Conservation (phyloP, 2,329 filamentous ascomycete genomes). For the Aspergillus arachidicola region DNA sequence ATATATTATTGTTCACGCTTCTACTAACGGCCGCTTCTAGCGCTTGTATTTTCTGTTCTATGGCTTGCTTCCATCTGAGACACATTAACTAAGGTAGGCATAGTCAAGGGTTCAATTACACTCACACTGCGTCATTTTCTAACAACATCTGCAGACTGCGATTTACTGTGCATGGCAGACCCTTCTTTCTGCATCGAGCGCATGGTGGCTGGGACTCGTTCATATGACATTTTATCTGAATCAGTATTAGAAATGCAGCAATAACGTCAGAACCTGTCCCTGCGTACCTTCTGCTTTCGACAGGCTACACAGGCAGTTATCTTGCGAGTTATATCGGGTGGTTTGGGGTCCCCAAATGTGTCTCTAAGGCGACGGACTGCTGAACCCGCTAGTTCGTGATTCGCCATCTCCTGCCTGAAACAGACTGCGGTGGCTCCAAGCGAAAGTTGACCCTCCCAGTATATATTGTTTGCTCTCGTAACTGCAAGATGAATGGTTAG, state of each 20-base stretch:
- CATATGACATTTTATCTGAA: constrained; percentile 47
- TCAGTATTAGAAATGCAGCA: not conserved
- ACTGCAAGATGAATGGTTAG: not conserved
- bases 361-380: constrained; percentile 1
- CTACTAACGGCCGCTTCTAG: constrained; percentile 40
- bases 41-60: constrained; percentile 39
- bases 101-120: constrained; percentile 1
- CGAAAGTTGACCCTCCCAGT: not conserved
- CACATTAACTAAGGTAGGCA: not conserved
- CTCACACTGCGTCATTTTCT: constrained; percentile 40
- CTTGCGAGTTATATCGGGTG: constrained; percentile 38
- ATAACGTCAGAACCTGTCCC: not conserved
- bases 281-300: constrained; percentile 30
- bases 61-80: constrained; percentile 43
- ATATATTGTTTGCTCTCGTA: not conserved
- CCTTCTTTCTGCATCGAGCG: constrained; percentile 43
- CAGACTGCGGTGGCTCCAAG: not conserved
- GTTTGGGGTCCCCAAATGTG: constrained; percentile 33
- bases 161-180: constrained; percentile 45
- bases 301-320: constrained; percentile 36
- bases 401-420: not conserved
- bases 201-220: constrained; percentile 41
- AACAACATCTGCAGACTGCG: constrained; percentile 47
- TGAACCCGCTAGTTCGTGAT: not conserved
- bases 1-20: constrained; percentile 15